phyloP scores from a whole-genome alignment of 2,329 filamentous ascomycete species.

The Rhynchosporium agropyri region DNA sequence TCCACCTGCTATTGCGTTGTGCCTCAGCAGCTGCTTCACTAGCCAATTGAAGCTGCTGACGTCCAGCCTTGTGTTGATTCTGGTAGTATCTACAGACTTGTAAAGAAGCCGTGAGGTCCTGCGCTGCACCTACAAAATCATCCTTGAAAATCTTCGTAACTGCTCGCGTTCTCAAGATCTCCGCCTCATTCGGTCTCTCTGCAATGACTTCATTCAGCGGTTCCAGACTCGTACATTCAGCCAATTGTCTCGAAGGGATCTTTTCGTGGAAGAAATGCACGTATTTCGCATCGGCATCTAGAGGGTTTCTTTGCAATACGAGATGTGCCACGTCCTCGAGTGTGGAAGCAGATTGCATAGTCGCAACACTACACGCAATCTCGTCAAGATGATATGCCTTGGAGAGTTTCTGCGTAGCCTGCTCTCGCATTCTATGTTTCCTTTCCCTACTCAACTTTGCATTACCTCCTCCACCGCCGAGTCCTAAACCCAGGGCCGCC shows the following conservation, averaged over 20 bases:
- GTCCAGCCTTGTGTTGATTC: constrained; percentile 39
- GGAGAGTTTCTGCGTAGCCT: constrained; percentile 76
- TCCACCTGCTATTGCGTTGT: constrained; percentile 46
- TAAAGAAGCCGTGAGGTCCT: constrained; percentile 72
- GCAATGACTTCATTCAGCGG: constrained; percentile 69
- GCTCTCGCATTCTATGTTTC: constrained; percentile 77
- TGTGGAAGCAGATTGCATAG: constrained; percentile 78
- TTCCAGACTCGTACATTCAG: constrained; percentile 69
- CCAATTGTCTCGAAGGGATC: constrained; percentile 75
- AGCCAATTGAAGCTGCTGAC: constrained; percentile 54
- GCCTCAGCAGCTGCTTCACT: constrained; percentile 43
- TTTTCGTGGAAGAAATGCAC: constrained; percentile 95
- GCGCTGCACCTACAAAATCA: constrained; percentile 68
- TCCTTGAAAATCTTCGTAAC: constrained; percentile 76
- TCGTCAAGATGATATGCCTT: constrained; percentile 81
- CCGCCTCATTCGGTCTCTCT: constrained; percentile 63
- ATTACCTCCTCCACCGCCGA: constrained; percentile 57
- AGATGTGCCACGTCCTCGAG: constrained; percentile 75
- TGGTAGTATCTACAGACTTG: constrained; percentile 45
- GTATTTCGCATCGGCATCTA: constrained; percentile 75
- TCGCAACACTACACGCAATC: constrained; percentile 79
- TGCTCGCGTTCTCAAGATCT: constrained; percentile 72
- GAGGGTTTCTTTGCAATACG: constrained; percentile 70
- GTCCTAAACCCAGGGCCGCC: constrained; percentile 59
- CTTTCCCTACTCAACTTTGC: constrained; percentile 74